phyloP scores from a whole-genome alignment of 176 grass and related monocot genomes.

The Rhipidocladum racemiflorum region DNA sequence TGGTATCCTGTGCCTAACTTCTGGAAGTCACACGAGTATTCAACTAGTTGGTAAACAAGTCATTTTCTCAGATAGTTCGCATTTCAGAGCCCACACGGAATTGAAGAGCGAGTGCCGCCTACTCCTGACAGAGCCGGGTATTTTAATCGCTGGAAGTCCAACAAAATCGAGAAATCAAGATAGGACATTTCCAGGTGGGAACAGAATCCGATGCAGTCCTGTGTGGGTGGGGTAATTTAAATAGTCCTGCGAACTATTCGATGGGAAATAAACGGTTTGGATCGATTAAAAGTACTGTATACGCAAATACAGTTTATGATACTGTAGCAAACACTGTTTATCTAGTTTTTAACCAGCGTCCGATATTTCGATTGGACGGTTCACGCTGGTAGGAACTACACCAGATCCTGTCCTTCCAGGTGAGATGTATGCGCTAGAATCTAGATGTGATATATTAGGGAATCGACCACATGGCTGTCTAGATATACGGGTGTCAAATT shows the following conservation, averaged over 20 bases:
- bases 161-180: background rate
- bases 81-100: conserved; percentile 21
- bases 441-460: background rate
- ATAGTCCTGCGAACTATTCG: too few species aligned
- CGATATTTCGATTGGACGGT: too few species aligned
- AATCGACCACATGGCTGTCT: background rate
- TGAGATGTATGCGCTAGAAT: conserved; percentile 15
- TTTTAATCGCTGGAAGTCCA: conserved; percentile 4
- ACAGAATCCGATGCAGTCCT: too few species aligned
- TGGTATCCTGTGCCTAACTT: background rate
- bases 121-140: conserved; percentile 14
- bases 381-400: too few species aligned
- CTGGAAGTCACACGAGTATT: background rate
- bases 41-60: background rate
- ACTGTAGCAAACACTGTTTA: too few species aligned
- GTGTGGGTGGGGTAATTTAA: too few species aligned
- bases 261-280: too few species aligned
- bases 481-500: background rate
- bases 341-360: too few species aligned
- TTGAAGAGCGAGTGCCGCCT: conserved; percentile 21
- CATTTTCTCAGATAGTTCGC: background rate
- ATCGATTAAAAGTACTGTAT: too few species aligned
- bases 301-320: too few species aligned
- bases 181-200: conserved; percentile 25
- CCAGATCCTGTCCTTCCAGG: conserved; percentile 18